A percentile compares a stretch with the other conserved stretches of the same genome.
Conservation (phyloP, 1,284 basidiomycete genomes). For the Meripilus lineatus region DNA sequence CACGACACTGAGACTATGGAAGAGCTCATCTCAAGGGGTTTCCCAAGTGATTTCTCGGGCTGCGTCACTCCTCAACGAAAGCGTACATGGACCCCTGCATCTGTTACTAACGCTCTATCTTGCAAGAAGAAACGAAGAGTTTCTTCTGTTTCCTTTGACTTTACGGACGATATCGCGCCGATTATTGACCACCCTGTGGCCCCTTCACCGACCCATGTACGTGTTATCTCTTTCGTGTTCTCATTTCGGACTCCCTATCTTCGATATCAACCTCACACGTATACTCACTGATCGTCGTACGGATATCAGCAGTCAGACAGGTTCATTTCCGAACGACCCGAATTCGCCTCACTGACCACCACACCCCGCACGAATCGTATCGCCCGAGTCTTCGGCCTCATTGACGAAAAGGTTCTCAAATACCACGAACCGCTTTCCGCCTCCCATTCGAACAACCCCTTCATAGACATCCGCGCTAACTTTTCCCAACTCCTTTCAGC, state of each 20-base stretch:
- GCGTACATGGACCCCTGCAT: slow-evolving; percentile 24
- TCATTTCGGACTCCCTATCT: background rate
- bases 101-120: slow-evolving; percentile 31
- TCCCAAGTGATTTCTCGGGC: too few relatives aligned
- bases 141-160: slow-evolving; percentile 21
- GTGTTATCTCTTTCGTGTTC: slow-evolving; percentile 8
- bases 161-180: slow-evolving; percentile 14
- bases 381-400: slow-evolving; percentile 40
- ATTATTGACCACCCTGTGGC: slow-evolving; percentile 13
- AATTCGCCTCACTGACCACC: slow-evolving; percentile 36
- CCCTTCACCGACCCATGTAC: slow-evolving; percentile 8
- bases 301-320: slow-evolving; percentile 36
- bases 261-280: too few relatives aligned
- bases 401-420: slow-evolving; percentile 40
- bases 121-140: slow-evolving; percentile 29
- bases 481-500: slow-evolving; percentile 34
- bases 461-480: slow-evolving; percentile 32
- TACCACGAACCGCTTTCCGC: slow-evolving; percentile 27
- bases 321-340: slow-evolving; percentile 37
- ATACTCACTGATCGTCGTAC: background rate
- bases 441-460: slow-evolving; percentile 26
- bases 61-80: slow-evolving; percentile 21
- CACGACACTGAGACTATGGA: too few relatives aligned
- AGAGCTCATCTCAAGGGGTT: too few relatives aligned
- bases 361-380: slow-evolving; percentile 46